Percentiles rank a stretch among this genome's conserved stretches.
Evolutionary conservation across 1,284 basidiomycete genomes (phyloP).

Genomic region (Paramarasmius palmivorus): DNA sequence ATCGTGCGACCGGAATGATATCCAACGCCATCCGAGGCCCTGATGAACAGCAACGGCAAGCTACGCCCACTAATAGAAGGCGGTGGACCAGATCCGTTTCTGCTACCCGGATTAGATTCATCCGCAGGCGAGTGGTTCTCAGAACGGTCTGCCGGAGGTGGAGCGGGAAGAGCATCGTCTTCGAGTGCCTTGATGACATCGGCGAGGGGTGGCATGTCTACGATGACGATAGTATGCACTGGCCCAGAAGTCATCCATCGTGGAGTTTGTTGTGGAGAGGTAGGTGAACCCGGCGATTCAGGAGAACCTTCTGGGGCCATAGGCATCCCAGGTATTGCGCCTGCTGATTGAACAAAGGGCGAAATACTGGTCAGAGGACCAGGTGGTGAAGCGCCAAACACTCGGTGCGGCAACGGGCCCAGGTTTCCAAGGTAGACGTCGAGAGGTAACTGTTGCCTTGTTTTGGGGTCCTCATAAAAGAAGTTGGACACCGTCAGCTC

Average conservation of each 20-base stretch:
- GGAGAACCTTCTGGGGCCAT: constrained; percentile 29
- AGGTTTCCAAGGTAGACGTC: constrained; percentile 89
- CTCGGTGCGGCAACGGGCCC: constrained; percentile 75
- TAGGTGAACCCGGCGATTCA: constrained; percentile 28
- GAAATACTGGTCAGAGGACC: constrained; percentile 64
- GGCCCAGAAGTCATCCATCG: constrained; percentile 53
- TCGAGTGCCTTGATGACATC: constrained; percentile 75
- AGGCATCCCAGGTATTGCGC: constrained; percentile 23
- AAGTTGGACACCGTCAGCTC: constrained; percentile 86
- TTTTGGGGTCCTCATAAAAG: constrained; percentile 72
- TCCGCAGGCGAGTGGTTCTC: constrained; percentile 35
- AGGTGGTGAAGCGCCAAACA: constrained; percentile 67
- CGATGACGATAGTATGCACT: constrained; percentile 74
- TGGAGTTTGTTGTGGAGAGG: constrained; percentile 28
- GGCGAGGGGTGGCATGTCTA: constrained; percentile 71
- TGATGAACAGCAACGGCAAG: constrained; percentile 73
- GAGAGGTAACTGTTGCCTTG: constrained; percentile 63
- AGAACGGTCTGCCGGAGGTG: constrained; percentile 31
- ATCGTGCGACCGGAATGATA: constrained; percentile 85
- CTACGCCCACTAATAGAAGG: constrained; percentile 59
- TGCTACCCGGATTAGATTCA: constrained; percentile 19
- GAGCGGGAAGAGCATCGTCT: constrained; percentile 58
- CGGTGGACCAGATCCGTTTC: constrained; percentile 29
- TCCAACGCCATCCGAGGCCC: constrained; percentile 75
- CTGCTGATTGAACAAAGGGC: constrained; percentile 46